Base-by-base conservation (phyloP, 192 early-diverging fungal genomes). In the Entomortierella parvispora region DNA sequence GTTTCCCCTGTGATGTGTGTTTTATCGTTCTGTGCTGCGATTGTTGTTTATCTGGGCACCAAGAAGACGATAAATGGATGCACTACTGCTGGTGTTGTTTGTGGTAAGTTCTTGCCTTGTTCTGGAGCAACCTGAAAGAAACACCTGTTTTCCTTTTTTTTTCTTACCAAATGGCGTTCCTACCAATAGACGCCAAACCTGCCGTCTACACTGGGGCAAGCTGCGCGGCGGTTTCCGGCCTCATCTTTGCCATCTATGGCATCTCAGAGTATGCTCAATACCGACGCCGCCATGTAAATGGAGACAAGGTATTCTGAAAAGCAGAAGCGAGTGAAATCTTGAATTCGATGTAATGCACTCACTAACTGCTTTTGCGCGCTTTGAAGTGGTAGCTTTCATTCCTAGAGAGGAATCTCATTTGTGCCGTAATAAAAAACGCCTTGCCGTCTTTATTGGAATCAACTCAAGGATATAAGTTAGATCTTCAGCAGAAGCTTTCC, bases 401-500 rank as follows among this genome's bases (percentile, higher is more conserved):
- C n/a, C n/a, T n/a, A n/a, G n/a, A n/a, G n/a, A n/a, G n/a, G n/a
- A n/a, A n/a, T n/a, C n/a, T n/a, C n/a, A n/a, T n/a, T n/a, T n/a
- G n/a, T n/a, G n/a, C n/a, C n/a, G n/a, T n/a, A n/a, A n/a, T n/a
- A n/a, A n/a, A n/a, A n/a, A n/a, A n/a, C n/a, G n/a, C n/a, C n/a
- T n/a, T n/a, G n/a, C n/a, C n/a, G n/a, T n/a, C n/a, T n/a, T n/a
- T n/a, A n/a, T n/a, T n/a, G n/a, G n/a, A n/a, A n/a, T n/a, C n/a
- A n/a, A n/a, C n/a, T n/a, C n/a, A n/a, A n/a, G n/a, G n/a, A 9
- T 40, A 9, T 40, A 9, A 5, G 5, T 40, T 80, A 85, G 15
- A 85, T 28, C 66, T 85, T 77, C 46, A 92, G 50, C 28, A 92
- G 58, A 22, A 93, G 78, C 65, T 92, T 94, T 67, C 91, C 92